phyloP scores from a whole-genome alignment of 352 stramenopile species.

The Phytophthora capsici region DNA sequence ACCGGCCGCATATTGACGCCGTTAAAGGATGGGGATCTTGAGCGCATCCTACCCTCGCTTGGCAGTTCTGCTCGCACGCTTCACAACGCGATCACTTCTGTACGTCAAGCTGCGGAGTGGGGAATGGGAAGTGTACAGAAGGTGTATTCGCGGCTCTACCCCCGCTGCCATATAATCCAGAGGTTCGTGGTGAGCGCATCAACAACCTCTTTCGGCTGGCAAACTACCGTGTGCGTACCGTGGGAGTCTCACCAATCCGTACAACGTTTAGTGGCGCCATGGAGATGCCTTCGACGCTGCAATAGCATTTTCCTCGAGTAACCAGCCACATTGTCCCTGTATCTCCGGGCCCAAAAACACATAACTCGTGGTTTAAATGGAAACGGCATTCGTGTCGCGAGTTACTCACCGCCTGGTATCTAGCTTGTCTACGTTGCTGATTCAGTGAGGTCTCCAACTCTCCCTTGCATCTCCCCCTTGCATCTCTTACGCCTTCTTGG shows the following conservation, averaged over 20 bases:
- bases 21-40: slow-evolving; percentile 9
- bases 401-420: neutral
- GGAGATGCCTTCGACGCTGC: neutral
- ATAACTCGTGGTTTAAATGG: no score
- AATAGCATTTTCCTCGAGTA: neutral
- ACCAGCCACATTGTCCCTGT: neutral
- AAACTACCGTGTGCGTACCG: no score
- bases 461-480: neutral
- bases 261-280: slow-evolving; percentile 1
- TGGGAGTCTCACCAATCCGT: neutral
- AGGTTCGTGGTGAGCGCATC: neutral
- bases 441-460: neutral
- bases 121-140: slow-evolving; percentile 5
- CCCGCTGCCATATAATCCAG: neutral
- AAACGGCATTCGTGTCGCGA: no score
- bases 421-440: neutral
- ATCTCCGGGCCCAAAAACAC: no score
- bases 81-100: slow-evolving; percentile 8
- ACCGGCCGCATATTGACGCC: no score
- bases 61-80: neutral
- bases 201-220: slow-evolving; percentile 5
- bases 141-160: neutral
- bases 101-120: slow-evolving; percentile 2
- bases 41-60: neutral
- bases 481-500: slow-evolving; percentile 3